These are phyloP conservation scores for Aspergillus pseudonomiae DNA, from an alignment of 2,329 filamentous ascomycete genomes.

Conservation along the genomic window DNA sequence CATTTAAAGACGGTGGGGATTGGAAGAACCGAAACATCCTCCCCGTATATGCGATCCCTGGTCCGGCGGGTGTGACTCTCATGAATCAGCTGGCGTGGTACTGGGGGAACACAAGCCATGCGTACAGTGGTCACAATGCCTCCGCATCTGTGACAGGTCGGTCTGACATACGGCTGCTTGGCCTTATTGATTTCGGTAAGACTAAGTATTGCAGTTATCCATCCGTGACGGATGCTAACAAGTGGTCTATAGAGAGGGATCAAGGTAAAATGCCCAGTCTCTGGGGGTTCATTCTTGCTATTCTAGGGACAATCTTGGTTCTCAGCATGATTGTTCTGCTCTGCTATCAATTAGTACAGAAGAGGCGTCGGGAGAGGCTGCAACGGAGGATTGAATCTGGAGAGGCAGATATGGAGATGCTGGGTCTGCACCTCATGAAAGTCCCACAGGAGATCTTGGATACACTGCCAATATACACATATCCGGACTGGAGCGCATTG, in stretches of 20 bases:
- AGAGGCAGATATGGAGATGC: conserved; percentile 81
- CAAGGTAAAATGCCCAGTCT: conserved; percentile 63
- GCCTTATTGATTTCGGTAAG: conserved; percentile 51
- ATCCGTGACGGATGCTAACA: conserved; percentile 1
- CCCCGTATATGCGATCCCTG: conserved; percentile 81
- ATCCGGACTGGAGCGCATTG: conserved; percentile 50
- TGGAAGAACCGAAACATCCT: conserved; percentile 75
- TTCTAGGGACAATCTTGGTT: conserved; percentile 75
- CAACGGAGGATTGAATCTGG: conserved; percentile 72
- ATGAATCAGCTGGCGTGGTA: conserved; percentile 75
- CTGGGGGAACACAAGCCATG: conserved; percentile 69
- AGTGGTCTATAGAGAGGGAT: conserved; percentile 21
- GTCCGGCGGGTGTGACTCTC: conserved; percentile 66
- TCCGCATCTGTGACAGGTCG: neutral
- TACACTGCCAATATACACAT: conserved; percentile 77
- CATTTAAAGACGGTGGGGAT: conserved; percentile 66
- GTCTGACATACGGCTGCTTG: conserved; percentile 48
- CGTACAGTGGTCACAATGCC: conserved; percentile 38
- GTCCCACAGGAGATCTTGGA: conserved; percentile 74
- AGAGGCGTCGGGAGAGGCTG: conserved; percentile 68
- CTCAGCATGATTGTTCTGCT: conserved; percentile 68
- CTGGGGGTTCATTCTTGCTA: conserved; percentile 79
- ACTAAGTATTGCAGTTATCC: neutral
- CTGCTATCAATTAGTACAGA: conserved; percentile 76
- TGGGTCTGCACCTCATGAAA: conserved; percentile 80